Evolutionary conservation across 441 rosid species (phyloP).

Genomic region (Pelargonium cotyledonis): DNA sequence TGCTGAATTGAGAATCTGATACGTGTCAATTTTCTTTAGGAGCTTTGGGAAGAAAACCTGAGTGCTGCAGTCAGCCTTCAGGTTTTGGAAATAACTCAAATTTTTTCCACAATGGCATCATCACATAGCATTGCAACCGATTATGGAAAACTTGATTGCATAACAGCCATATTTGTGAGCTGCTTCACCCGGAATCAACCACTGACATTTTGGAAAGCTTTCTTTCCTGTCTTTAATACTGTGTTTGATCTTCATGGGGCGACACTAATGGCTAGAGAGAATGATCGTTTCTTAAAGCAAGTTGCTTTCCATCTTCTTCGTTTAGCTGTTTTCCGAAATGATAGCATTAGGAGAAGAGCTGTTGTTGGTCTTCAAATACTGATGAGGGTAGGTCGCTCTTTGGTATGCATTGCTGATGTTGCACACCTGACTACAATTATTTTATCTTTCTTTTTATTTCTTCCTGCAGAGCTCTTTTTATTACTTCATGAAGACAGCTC

Average conservation of each 20-base stretch:
- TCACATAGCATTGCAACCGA: constrained; percentile 93
- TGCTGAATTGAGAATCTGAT: constrained; percentile 22
- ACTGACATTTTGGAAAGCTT: constrained; percentile 79
- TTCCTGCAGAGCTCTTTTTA: constrained; percentile 78
- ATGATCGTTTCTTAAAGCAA: constrained; percentile 97
- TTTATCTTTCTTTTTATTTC: constrained; percentile 20
- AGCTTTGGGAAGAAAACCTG: constrained; percentile 99
- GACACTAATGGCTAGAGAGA: constrained; percentile 96
- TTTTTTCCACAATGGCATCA: constrained; percentile 87
- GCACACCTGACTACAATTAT: constrained; percentile 17
- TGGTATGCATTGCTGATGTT: constrained; percentile 19
- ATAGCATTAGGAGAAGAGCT: constrained; percentile 88
- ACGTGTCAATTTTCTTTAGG: constrained; percentile 45
- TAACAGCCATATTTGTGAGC: constrained; percentile 77
- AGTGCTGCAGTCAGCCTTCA: constrained; percentile 97
- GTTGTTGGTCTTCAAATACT: constrained; percentile 92
- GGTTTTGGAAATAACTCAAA: constrained; percentile 89
- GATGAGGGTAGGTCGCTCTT: constrained; percentile 55
- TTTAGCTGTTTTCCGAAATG: constrained; percentile 91
- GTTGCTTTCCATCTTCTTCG: constrained; percentile 95
- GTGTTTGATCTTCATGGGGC: constrained; percentile 95
- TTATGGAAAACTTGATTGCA: constrained; percentile 93
- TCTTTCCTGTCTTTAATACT: constrained; percentile 72
- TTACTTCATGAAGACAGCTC: constrained; percentile 84
- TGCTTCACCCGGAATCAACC: constrained; percentile 97